These are phyloP conservation scores for Solanum hybrid DNA, from an alignment of 305 asterid genomes.

Conservation along the genomic window DNA sequence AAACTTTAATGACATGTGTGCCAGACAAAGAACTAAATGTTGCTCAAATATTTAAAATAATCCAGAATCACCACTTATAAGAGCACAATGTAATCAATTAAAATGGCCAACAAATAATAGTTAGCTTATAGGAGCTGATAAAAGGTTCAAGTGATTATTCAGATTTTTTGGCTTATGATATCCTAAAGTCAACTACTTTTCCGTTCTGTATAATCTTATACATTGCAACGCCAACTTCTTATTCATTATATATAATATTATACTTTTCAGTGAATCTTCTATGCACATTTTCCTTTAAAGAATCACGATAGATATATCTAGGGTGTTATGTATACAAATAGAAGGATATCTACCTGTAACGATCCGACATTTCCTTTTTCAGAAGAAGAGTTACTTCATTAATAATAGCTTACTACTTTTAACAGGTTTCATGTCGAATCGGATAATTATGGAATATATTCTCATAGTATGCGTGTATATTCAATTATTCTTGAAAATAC, in stretches of 20 bases:
- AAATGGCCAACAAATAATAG: background rate
- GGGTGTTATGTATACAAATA: background rate
- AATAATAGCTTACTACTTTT: background rate
- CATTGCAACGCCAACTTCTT: background rate
- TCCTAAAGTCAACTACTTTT: background rate
- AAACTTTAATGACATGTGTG: conserved; percentile 3
- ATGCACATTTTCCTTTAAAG: background rate
- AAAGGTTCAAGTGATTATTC: background rate
- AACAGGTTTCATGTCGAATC: background rate
- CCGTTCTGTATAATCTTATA: background rate
- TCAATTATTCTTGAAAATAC: background rate
- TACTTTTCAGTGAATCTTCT: background rate
- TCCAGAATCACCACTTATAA: background rate
- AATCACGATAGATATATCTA: background rate
- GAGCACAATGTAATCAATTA: background rate
- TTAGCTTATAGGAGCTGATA: background rate
- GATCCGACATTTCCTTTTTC: background rate
- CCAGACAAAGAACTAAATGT: background rate
- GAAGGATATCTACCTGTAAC: background rate
- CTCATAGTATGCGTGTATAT: background rate
- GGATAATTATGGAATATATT: background rate
- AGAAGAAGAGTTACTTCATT: background rate
- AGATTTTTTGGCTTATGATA: background rate
- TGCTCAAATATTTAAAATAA: background rate
- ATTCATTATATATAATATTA: background rate